Conservation (phyloP, 2,329 filamentous ascomycete species). For the Phialocephala sp. region DNA sequence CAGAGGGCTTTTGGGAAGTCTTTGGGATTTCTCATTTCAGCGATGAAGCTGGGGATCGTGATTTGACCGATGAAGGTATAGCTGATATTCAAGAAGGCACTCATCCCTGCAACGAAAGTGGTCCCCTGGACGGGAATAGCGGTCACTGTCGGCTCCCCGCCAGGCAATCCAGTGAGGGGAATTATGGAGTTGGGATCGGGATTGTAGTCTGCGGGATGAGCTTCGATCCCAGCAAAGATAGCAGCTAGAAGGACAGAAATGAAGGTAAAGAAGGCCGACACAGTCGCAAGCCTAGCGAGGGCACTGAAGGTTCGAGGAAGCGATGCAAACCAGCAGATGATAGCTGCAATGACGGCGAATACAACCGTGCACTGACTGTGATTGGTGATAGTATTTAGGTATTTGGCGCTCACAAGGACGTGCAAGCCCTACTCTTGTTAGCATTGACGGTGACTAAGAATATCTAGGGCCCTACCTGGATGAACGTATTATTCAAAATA, state of each 20-base stretch:
- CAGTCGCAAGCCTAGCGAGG: slow-evolving; percentile 78
- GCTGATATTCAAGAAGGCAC: slow-evolving; percentile 91
- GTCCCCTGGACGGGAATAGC: slow-evolving; percentile 71
- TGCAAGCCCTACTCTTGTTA: slow-evolving; percentile 67
- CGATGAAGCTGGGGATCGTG: slow-evolving; percentile 91
- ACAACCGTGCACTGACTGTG: slow-evolving; percentile 77
- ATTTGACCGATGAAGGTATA: slow-evolving; percentile 98
- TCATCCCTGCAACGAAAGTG: slow-evolving; percentile 82
- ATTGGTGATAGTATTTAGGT: slow-evolving; percentile 86
- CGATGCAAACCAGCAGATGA: slow-evolving; percentile 79
- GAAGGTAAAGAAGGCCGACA: slow-evolving; percentile 87
- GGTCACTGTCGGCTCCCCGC: slow-evolving; percentile 70
- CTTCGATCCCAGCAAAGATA: slow-evolving; percentile 79
- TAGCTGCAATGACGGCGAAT: slow-evolving; percentile 75
- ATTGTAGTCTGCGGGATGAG: slow-evolving; percentile 72
- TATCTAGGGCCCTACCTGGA: slow-evolving; percentile 58
- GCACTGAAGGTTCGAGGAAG: slow-evolving; percentile 85
- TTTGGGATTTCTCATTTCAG: slow-evolving; percentile 81
- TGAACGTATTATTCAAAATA: slow-evolving; percentile 91
- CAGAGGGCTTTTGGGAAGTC: slow-evolving; percentile 95
- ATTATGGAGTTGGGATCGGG: slow-evolving; percentile 49
- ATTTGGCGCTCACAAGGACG: slow-evolving; percentile 83
- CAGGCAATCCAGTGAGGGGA: slow-evolving; percentile 34
- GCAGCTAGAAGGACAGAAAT: slow-evolving; percentile 84
- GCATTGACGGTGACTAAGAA: neutral